A percentile compares a stretch with the other conserved stretches of the same genome.
phyloP scores from a whole-genome alignment of 2,329 filamentous ascomycete species.

The Decorospora gaudefroyi region DNA sequence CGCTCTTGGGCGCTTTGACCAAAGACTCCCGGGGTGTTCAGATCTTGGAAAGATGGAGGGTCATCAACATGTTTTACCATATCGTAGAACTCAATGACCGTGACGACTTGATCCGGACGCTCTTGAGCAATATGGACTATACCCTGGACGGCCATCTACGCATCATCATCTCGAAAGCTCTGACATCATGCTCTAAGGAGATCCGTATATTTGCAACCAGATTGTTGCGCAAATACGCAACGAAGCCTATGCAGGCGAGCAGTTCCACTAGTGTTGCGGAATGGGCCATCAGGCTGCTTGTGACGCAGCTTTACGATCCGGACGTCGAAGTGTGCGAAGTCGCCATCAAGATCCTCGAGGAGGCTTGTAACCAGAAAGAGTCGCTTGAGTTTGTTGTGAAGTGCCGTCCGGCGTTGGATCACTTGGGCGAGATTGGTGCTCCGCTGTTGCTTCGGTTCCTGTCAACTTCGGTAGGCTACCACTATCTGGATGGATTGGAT shows the following conservation, averaged over 20 bases:
- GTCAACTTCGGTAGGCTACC: constrained; percentile 94
- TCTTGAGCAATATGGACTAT: constrained; percentile 92
- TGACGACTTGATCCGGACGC: constrained; percentile 84
- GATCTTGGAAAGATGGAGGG: constrained; percentile 93
- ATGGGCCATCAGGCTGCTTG: constrained; percentile 95
- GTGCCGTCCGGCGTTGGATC: constrained; percentile 90
- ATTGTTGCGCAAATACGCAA: constrained; percentile 83
- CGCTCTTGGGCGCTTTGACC: constrained; percentile 85
- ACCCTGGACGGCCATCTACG: constrained; percentile 81
- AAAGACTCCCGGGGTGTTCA: constrained; percentile 79
- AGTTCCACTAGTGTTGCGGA: constrained; percentile 69
- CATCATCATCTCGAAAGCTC: constrained; percentile 88
- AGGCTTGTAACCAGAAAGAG: constrained; percentile 89
- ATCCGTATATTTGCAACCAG: constrained; percentile 91
- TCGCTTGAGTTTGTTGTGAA: constrained; percentile 96
- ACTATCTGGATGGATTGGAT: constrained; percentile 94
- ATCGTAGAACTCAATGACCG: constrained; percentile 90
- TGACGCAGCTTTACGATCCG: constrained; percentile 97
- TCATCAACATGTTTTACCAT: constrained; percentile 99
- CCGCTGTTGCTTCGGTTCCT: constrained; percentile 89
- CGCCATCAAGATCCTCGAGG: constrained; percentile 95
- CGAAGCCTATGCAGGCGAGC: constrained; percentile 55
- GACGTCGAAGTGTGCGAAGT: constrained; percentile 96
- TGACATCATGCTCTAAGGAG: constrained; percentile 87
- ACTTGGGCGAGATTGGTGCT: constrained; percentile 94